Evolutionary conservation across 306 rosid species (phyloP), one percentile per base, ranked within the genome.

Genomic region (Hippophae tibetana): DNA sequence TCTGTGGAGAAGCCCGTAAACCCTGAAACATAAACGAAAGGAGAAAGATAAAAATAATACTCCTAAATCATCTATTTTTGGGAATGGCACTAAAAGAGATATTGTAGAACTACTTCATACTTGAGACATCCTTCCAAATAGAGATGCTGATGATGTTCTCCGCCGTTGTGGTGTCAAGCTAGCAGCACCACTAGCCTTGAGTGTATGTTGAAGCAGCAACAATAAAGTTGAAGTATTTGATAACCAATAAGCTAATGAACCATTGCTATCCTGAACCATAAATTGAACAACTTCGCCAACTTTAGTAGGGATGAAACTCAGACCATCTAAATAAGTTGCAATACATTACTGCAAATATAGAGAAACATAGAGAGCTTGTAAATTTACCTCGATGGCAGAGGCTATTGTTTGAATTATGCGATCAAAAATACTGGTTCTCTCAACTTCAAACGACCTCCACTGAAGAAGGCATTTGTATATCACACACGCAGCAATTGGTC

Each of bases 361-460:
- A 31, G 38, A 4, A 31, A 4, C 38, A 31, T 31, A 31, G 38
- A 31, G 38, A 4, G 38, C 38, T 31, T 31, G 38, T 7, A 25
- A 12, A 48, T 71, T 72, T 61, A 93, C 99, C 89, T 93, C 99
- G 18, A 93, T 82, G 51, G 99, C 87, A 14, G 99, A 78, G 75
- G 99, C 96, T 77, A 93, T 81, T 31, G 90, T 84, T 82, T 93
- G 99, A 85, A 89, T 93, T 48, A 93, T 74, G 45, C 99, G 89
- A 63, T 93, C 99, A 54, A 93, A 93, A 65, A 93, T 90, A 62
- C 75, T 85, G 14, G 99, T 93, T 68, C 99, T 80, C 78, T 93
- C 99, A 58, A 93, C 99, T 89, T 93, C 99, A 72, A 89, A 93
- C 55, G 99, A 93, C 69, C 99, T 80, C 99, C 99, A 93, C 64